phyloP scores from a whole-genome alignment of 345 rosid species.

The Trapa incisa region DNA sequence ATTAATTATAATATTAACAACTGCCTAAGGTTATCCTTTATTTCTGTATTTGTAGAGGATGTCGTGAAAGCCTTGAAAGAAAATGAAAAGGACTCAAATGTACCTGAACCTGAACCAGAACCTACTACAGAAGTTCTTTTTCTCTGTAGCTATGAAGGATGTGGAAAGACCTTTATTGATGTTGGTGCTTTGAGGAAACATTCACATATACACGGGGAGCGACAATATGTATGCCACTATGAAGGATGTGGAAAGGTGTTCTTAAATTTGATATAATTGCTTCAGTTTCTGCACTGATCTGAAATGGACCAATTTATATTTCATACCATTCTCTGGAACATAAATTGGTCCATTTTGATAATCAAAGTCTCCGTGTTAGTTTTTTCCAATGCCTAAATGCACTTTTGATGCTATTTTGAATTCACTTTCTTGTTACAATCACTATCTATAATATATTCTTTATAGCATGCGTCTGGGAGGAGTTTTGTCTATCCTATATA shows the following conservation, averaged over 20 bases:
- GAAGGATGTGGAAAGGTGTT: constrained; percentile 83
- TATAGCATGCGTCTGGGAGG: not conserved
- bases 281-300: not conserved
- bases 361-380: not conserved
- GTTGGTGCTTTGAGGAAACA: constrained; percentile 92
- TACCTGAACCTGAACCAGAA: constrained; percentile 82
- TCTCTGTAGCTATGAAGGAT: constrained; percentile 88
- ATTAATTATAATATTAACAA: not conserved
- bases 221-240: constrained; percentile 70
- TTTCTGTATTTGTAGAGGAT: constrained; percentile 29
- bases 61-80: constrained; percentile 58
- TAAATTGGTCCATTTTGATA: not conserved
- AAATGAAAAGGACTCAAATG: constrained; percentile 52
- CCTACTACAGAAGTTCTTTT: constrained; percentile 91
- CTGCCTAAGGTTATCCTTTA: not conserved
- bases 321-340: not conserved
- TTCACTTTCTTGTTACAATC: not conserved
- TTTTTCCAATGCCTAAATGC: not conserved
- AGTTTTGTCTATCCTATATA: not conserved
- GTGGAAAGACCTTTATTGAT: constrained; percentile 90
- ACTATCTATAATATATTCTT: not conserved
- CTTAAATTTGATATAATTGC: not conserved
- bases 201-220: constrained; percentile 94
- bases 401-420: not conserved
- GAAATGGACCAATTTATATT: not conserved